Base-by-base conservation (phyloP, 75 land plant species). In the Sequoia sempervirens region DNA sequence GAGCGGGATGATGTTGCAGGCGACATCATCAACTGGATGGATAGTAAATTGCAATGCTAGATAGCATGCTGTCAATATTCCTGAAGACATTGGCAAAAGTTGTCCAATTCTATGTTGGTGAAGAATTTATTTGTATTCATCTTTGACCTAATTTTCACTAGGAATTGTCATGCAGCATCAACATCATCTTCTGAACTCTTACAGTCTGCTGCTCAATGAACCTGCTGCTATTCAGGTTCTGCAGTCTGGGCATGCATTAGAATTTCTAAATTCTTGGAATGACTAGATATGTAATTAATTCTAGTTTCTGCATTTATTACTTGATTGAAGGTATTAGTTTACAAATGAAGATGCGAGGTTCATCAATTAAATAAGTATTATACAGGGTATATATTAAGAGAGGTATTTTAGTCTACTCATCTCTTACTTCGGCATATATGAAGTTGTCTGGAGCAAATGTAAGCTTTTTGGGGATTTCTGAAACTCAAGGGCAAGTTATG, bases 21-120 rank as follows among this genome's bases (percentile, higher is more conserved):
- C 41, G 99, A 97, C 80, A 97, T 97, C 50, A 92, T 97, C 37
- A 56, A 87, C 13, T 97, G 99, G 99, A 88, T 97, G 96, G 88
- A 90, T 12, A 36, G 34, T 18, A 61, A 83, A 88, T 34, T 87
- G 46, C 23, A 82, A 12, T 30, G 23, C 50, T 81, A 28, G 54
- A 30, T 30, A 54, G 80, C 45, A 45, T 43, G 32, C 23, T 11
- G 1, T 45, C 80, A 12, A 32, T 75, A 38, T 38, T 38, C 11
- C 45, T 23, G 20, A 40, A 37, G 38, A 8, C 41, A 40, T 1
- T 23, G 66, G 15, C 73, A 70, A 70, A 28, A 11, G 36, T 11
- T 70, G 32, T 32, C 12, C 32, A 70, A 12, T 30, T 30, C 8
- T 30, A 45, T 45, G 45, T 10, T 43, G 80, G 80, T 11, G 47